A percentile compares a stretch with the other conserved stretches of the same genome.
Conservation (phyloP, 805 yeast species). For the Sungouiella blattae region DNA sequence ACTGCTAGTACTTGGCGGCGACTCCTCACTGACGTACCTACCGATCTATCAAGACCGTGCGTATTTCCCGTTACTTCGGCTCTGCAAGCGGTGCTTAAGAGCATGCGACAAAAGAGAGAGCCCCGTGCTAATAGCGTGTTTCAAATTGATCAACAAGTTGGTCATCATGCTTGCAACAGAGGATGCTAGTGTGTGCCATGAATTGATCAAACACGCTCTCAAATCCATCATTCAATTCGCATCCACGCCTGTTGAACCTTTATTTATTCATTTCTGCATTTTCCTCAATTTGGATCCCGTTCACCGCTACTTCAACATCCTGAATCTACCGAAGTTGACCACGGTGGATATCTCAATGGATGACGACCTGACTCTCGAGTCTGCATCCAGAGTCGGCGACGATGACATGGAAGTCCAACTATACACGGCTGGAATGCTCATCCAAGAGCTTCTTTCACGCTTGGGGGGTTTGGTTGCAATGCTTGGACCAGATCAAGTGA, state of each 20-base stretch:
- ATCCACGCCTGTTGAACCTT: slow-evolving; percentile 37
- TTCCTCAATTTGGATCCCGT: slow-evolving; percentile 43
- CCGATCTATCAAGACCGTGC: slow-evolving; percentile 15
- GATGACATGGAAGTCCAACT: slow-evolving; percentile 4
- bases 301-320: slow-evolving; percentile 34
- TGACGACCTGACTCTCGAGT: background rate
- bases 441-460: slow-evolving; percentile 20
- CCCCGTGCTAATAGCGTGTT: slow-evolving; percentile 17
- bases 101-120: slow-evolving; percentile 22
- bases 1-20: slow-evolving; percentile 21
- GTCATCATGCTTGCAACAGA: slow-evolving; percentile 40
- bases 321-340: slow-evolving; percentile 19
- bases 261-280: slow-evolving; percentile 42
- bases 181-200: slow-evolving; percentile 34
- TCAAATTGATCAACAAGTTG: slow-evolving; percentile 46
- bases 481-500: slow-evolving; percentile 14
- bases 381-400: background rate
- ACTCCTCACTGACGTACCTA: slow-evolving; percentile 12
- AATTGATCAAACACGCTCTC: slow-evolving; percentile 38
- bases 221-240: slow-evolving; percentile 31
- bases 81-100: slow-evolving; percentile 15
- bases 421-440: slow-evolving; percentile 20
- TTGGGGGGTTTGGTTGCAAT: slow-evolving; percentile 9
- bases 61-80: slow-evolving; percentile 18
- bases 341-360: slow-evolving; percentile 14